These are phyloP conservation scores for Mortierella sp. DNA, from an alignment of 371 early-diverging fungal species.

Conservation along the genomic window DNA sequence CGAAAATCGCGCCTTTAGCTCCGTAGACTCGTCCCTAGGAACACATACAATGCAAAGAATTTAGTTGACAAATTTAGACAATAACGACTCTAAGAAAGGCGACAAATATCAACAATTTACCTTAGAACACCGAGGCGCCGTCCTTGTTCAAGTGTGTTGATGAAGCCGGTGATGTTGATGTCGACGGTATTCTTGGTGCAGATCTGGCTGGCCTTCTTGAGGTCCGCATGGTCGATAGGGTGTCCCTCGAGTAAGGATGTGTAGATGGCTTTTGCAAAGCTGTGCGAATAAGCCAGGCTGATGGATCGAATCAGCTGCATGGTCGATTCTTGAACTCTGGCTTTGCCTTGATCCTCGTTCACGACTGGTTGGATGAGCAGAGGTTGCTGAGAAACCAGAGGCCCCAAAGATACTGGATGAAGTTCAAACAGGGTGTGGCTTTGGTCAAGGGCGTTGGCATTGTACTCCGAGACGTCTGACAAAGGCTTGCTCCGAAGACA, in stretches of 20 bases:
- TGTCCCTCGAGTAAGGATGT: constrained; percentile 74
- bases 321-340: constrained; percentile 49
- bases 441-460: constrained; percentile 29
- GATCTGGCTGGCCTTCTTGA: constrained; percentile 72
- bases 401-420: constrained; percentile 38
- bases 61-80: neutral
- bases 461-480: constrained; percentile 39
- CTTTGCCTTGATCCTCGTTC: constrained; percentile 50
- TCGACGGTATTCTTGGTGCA: constrained; percentile 77
- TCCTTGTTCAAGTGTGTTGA: constrained; percentile 77
- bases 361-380: constrained; percentile 48
- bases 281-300: constrained; percentile 64
- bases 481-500: constrained; percentile 68
- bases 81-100: neutral
- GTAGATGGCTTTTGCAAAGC: constrained; percentile 76
- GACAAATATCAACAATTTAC: constrained; percentile 38
- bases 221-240: constrained; percentile 68
- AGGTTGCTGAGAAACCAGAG: constrained; percentile 22
- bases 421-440: constrained; percentile 40
- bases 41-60: neutral
- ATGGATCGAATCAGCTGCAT: constrained; percentile 46
- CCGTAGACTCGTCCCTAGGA: constrained; percentile 60
- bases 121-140: constrained; percentile 57
- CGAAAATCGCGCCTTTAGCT: constrained; percentile 68
- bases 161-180: constrained; percentile 80